Evolutionary conservation across 2,329 filamentous ascomycete species (phyloP), one percentile per base, ranked within the genome.

Genomic region (Aspergillus quadrilineatus): DNA sequence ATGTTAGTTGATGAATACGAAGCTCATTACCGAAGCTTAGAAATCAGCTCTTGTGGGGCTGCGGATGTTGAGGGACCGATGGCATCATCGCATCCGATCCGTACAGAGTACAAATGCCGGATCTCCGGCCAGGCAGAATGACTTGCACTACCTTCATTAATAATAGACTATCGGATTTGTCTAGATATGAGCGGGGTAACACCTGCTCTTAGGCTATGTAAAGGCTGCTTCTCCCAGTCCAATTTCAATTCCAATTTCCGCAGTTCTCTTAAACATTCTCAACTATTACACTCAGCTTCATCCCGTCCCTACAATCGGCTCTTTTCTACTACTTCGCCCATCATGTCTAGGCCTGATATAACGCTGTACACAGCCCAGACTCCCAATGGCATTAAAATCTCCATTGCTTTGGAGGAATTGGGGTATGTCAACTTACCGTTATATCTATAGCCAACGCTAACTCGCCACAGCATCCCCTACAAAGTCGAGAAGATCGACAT

Each of bases 371-470:
- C 91, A 10, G 81, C 83, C 10, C 83, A 86, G 68, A 96, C 92
- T 50, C 90, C 92, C 45, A 96, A 96, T 75, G 91, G 92, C 61
- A 89, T 94, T 80, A 96, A 96, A 74, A 84, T 90, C 60, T 92
- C 89, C 55, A 96, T 96, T 63, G 82, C 90, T 8, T 79, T 97
- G 14, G 91, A 95, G 76, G 92, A 96, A 76, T 82, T 96, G 4
- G 88, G 87, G 74, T 76, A 64, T 49, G 67, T 45, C 45, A 30
- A 15, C 30, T 30, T 3, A 15, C 43, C n/a, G 3, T 36, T 8
- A 8, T 30, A 22, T 8, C 28, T 6, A 14, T 10, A 28, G 4
- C 15, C 6, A 12, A 10, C 32, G 28, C 58, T 69, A 49, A 68
- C 57, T 7, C 46, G n/a, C 15, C 28, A 55, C 51, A 76, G 73